phyloP scores from a whole-genome alignment of 1,284 basidiomycete genomes.

The Microbotryum intermedium region DNA sequence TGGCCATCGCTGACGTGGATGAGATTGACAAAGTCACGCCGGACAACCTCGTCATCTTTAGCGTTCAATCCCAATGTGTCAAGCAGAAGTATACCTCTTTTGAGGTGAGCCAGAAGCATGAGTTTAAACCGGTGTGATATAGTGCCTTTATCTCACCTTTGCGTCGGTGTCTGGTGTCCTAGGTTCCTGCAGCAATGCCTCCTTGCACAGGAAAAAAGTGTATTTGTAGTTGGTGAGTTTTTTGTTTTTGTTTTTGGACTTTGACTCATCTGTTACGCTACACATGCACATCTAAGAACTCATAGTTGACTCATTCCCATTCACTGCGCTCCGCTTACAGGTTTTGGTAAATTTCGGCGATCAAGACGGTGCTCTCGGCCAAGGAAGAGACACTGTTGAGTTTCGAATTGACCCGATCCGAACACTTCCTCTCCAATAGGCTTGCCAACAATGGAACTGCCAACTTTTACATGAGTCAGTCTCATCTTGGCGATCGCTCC shows the following conservation, averaged over 20 bases:
- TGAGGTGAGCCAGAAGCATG: neutral
- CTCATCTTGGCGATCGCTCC: neutral
- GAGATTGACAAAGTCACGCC: slow-evolving; percentile 18
- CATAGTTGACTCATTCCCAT: no score
- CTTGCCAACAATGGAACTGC: slow-evolving; percentile 7
- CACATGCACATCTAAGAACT: no score
- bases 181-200: slow-evolving; percentile 24
- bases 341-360: neutral
- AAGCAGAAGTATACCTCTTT: slow-evolving; percentile 16
- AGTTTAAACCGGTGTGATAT: neutral
- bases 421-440: no score
- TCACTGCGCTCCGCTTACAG: neutral
- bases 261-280: no score
- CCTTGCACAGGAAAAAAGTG: slow-evolving; percentile 21
- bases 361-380: no score
- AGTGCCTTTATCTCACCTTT: neutral
- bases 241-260: no score
- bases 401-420: neutral
- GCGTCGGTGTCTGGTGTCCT: no score
- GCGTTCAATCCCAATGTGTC: slow-evolving; percentile 21
- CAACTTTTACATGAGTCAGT: slow-evolving; percentile 23
- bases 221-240: slow-evolving; percentile 13
- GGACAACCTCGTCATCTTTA: slow-evolving; percentile 29
- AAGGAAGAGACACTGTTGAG: no score
- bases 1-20: slow-evolving; percentile 28